Conservation (phyloP, 1,284 basidiomycete genomes). For the Cerrena zonata region DNA sequence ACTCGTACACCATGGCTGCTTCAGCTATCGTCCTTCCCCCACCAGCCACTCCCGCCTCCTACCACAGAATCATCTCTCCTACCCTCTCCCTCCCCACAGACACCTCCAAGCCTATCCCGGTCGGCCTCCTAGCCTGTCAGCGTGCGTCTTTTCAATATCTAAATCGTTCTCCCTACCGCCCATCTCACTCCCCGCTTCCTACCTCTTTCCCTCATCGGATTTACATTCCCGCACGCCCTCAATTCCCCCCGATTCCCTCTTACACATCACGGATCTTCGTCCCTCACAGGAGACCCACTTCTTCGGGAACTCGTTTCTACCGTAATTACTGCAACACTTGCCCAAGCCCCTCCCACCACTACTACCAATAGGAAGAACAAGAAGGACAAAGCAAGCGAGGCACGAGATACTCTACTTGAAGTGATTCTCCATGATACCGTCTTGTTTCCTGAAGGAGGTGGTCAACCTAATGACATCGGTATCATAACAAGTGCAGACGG, state of each 20-base stretch:
- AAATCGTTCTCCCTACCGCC: no score
- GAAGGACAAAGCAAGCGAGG: conserved; percentile 48
- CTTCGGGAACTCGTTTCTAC: conserved; percentile 49
- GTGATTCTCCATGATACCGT: conserved; percentile 76
- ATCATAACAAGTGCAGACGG: conserved; percentile 42
- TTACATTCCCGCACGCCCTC: conserved; percentile 12
- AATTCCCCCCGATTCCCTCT: no score
- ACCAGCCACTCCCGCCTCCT: conserved; percentile 44
- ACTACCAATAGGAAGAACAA: conserved; percentile 43
- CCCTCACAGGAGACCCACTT: conserved; percentile 55
- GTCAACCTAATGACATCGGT: conserved; percentile 80
- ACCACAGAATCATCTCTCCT: conserved; percentile 59
- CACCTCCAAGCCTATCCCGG: conserved; percentile 48
- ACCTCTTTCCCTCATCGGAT: conserved; percentile 5
- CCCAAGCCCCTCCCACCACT: conserved; percentile 35
- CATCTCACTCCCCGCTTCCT: no score
- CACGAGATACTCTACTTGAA: conserved; percentile 47
- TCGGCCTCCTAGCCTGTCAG: conserved; percentile 69
- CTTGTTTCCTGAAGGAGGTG: conserved; percentile 87
- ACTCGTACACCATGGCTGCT: conserved; percentile 20
- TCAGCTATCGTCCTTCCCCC: conserved; percentile 27
- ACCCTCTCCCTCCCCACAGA: conserved; percentile 51
- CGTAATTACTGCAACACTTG: conserved; percentile 44
- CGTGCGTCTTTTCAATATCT: no score
- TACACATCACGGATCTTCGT: neutral